These are phyloP conservation scores for Rhinocladiella mackenziei DNA, from an alignment of 2,329 filamentous ascomycete species.

Conservation along the genomic window DNA sequence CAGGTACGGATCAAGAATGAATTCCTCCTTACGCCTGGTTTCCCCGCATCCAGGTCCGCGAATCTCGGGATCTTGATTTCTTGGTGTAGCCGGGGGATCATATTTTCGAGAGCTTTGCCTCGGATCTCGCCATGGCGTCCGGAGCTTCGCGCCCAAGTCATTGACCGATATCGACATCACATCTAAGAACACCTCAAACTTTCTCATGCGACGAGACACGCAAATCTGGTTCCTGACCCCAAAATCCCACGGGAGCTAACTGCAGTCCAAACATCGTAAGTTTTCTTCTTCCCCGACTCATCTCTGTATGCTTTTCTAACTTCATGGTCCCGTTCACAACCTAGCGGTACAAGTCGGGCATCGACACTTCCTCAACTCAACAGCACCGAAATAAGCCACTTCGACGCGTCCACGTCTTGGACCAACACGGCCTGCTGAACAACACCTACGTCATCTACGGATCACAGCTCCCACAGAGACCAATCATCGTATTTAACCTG, in stretches of 20 bases:
- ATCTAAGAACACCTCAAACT: too few species aligned
- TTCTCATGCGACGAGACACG: slow-evolving; percentile 57
- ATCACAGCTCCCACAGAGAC: slow-evolving; percentile 60
- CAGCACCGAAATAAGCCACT: slow-evolving; percentile 46
- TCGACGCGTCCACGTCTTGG: slow-evolving; percentile 47
- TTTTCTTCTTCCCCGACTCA: background rate
- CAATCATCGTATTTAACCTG: slow-evolving; percentile 57
- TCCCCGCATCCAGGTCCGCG: background rate
- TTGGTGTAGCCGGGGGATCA: too few species aligned
- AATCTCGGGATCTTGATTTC: background rate
- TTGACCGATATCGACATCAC: too few species aligned
- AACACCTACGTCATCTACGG: slow-evolving; percentile 57
- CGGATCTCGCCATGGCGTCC: background rate
- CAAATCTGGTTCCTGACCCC: slow-evolving; percentile 57
- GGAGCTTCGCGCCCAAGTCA: too few species aligned
- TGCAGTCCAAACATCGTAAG: slow-evolving; percentile 61
- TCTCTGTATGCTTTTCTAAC: slow-evolving; percentile 1
- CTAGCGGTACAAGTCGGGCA: slow-evolving; percentile 48
- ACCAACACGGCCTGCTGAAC: slow-evolving; percentile 42
- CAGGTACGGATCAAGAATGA: too few species aligned
- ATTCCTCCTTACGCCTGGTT: too few species aligned
- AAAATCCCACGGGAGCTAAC: slow-evolving; percentile 57
- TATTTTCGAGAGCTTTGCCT: background rate
- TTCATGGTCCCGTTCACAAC: slow-evolving; percentile 25
- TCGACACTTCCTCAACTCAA: slow-evolving; percentile 43